Conservation (phyloP, 2,329 filamentous ascomycete genomes). For the Paecilomyces sp. region DNA sequence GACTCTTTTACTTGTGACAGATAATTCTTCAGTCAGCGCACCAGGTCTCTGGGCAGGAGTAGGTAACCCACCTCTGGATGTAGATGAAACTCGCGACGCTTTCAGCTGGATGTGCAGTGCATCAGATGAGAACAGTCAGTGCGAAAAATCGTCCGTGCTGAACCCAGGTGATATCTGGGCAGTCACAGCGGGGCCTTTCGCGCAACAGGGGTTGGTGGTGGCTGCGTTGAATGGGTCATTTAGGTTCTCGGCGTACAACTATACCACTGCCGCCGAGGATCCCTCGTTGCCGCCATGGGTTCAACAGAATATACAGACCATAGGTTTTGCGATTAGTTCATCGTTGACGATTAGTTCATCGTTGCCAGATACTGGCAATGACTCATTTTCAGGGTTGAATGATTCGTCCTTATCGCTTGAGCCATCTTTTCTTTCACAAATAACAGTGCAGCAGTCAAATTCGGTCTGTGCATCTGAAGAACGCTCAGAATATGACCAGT, state of each 20-base stretch:
- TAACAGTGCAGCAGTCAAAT: not conserved
- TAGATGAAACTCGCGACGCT: not conserved
- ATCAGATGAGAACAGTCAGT: not conserved
- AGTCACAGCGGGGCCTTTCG: not conserved
- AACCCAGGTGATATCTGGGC: not conserved
- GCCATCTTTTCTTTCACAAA: not conserved
- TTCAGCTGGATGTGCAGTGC: not conserved
- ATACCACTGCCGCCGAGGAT: not conserved
- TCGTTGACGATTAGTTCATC: not conserved
- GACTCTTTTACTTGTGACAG: constrained; percentile 4
- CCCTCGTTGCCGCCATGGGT: not conserved
- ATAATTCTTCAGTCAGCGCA: not conserved
- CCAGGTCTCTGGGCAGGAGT: not conserved
- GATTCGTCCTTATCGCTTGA: not conserved
- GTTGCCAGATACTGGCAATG: not conserved
- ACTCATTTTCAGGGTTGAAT: not conserved
- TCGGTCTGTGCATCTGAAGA: not conserved
- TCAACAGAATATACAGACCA: not conserved
- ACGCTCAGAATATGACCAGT: no score
- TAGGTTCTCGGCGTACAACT: not conserved
- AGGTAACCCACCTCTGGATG: not conserved
- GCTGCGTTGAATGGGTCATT: not conserved
- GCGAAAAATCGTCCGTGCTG: not conserved
- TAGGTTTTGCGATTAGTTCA: not conserved
- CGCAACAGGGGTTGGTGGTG: not conserved